Evolutionary conservation across 129 eudicot genomes (phyloP).

Genomic region (Rutidosis leptorrhynchoides): DNA sequence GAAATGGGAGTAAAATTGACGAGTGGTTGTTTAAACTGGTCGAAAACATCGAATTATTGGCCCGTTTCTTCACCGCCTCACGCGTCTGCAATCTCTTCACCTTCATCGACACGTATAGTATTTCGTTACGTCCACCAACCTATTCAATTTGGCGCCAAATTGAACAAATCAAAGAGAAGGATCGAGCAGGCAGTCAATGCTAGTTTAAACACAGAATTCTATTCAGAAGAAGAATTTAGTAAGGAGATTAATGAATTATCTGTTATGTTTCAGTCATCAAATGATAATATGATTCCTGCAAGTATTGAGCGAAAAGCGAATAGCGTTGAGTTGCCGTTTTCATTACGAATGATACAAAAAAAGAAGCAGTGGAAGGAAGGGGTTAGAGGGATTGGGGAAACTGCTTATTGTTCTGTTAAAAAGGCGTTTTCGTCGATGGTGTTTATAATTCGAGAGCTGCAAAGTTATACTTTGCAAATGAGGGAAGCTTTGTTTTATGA

Average conservation of each 20-base stretch:
- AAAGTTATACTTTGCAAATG: constrained; percentile 77
- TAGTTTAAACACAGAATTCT: constrained; percentile 50
- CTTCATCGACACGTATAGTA: constrained; percentile 40
- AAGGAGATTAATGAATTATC: constrained; percentile 57
- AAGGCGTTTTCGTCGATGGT: constrained; percentile 96
- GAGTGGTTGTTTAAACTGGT: constrained; percentile 49
- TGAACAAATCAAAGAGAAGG: constrained; percentile 29
- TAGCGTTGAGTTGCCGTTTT: constrained; percentile 68
- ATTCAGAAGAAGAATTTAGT: constrained; percentile 79
- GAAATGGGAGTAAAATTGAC: constrained; percentile 53
- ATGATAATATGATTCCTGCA: constrained; percentile 61
- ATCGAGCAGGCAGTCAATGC: constrained; percentile 42
- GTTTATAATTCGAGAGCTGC: constrained; percentile 88
- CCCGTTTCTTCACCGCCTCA: constrained; percentile 60
- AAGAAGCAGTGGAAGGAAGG: constrained; percentile 75
- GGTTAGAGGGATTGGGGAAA: constrained; percentile 61
- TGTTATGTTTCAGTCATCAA: constrained; percentile 42
- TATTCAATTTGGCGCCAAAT: constrained; percentile 40
- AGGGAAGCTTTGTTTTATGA: constrained; percentile 66
- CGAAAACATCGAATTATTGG: constrained; percentile 39
- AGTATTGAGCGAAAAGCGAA: constrained; percentile 75
- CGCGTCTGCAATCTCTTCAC: constrained; percentile 53
- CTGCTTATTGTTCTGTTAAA: constrained; percentile 77
- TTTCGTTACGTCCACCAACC: constrained; percentile 41
- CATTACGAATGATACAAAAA: constrained; percentile 73